Percentiles rank a stretch among this genome's conserved stretches.
Evolutionary conservation across 2,329 filamentous ascomycete species (phyloP).

Genomic region (Keithomyces neogunnii): DNA sequence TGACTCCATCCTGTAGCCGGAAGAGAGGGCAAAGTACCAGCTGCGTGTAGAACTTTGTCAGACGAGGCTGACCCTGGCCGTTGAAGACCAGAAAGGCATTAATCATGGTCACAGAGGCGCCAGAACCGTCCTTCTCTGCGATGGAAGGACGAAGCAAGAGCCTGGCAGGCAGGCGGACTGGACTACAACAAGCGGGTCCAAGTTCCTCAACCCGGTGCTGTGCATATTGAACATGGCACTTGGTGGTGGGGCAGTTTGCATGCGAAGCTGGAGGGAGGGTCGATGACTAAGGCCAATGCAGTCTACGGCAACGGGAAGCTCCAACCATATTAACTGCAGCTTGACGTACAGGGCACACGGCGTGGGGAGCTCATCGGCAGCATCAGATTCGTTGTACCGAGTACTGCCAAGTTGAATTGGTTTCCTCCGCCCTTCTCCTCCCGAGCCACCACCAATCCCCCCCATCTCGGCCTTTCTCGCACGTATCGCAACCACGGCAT

Average conservation of each 20-base stretch:
- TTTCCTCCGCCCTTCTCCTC: neutral
- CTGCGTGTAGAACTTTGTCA: slow-evolving; percentile 98
- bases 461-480: neutral
- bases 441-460: neutral
- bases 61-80: slow-evolving; percentile 88
- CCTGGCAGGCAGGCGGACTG: neutral
- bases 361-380: neutral
- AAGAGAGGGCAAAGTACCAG: slow-evolving; percentile 48
- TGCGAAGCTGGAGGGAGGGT: neutral
- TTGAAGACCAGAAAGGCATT: slow-evolving; percentile 99
- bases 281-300: neutral
- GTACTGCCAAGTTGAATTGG: neutral
- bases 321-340: slow-evolving; percentile 2
- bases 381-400: neutral
- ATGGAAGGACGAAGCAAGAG: neutral
- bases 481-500: neutral
- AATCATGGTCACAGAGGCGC: slow-evolving; percentile 58
- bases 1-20: neutral
- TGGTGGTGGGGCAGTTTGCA: neutral
- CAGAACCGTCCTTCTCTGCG: slow-evolving; percentile 11
- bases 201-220: too few relatives aligned
- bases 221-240: neutral
- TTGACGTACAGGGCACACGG: slow-evolving; percentile 6
- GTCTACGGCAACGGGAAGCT: neutral
- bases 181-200: neutral